A percentile compares a stretch with the other conserved stretches of the same genome.
phyloP scores from a whole-genome alignment of 2,329 filamentous ascomycete species.

The Ustulina deusta region DNA sequence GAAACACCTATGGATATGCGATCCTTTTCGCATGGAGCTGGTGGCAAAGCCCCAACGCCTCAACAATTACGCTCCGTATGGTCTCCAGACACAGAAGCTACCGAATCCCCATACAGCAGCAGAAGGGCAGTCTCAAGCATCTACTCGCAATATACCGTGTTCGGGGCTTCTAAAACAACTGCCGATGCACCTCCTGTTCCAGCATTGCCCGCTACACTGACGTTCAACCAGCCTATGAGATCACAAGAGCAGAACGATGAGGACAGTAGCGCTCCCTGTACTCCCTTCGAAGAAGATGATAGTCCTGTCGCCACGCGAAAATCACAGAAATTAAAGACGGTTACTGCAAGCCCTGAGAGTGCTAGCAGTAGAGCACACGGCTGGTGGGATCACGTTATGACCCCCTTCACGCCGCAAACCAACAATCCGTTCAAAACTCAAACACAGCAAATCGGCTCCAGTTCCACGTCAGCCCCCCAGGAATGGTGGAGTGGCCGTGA shows the following conservation, averaged over 20 bases:
- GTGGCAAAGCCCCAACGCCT: slow-evolving; percentile 45
- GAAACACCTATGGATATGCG: slow-evolving; percentile 55
- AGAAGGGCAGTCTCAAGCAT: slow-evolving; percentile 67
- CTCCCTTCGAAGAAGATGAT: slow-evolving; percentile 78
- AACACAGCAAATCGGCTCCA: slow-evolving; percentile 47
- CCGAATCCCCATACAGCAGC: slow-evolving; percentile 56
- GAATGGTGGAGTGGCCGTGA: slow-evolving; percentile 49
- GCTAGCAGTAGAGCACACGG: slow-evolving; percentile 71
- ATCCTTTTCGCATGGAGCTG: slow-evolving; percentile 41
- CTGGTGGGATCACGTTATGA: slow-evolving; percentile 83
- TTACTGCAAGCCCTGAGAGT: slow-evolving; percentile 58
- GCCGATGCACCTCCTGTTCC: slow-evolving; percentile 70
- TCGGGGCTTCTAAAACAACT: slow-evolving; percentile 43
- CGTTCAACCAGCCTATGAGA: slow-evolving; percentile 50
- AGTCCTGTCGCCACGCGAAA: slow-evolving; percentile 56
- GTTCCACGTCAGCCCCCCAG: slow-evolving; percentile 33
- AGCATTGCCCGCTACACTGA: slow-evolving; percentile 62
- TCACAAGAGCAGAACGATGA: slow-evolving; percentile 62
- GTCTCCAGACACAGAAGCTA: slow-evolving; percentile 72
- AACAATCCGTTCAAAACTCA: slow-evolving; percentile 59
- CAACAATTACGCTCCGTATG: slow-evolving; percentile 65
- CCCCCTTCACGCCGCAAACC: slow-evolving; percentile 69
- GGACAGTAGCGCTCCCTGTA: slow-evolving; percentile 66
- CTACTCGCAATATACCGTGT: slow-evolving; percentile 68
- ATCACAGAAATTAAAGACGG: slow-evolving; percentile 55